A percentile compares a stretch with the other conserved stretches of the same genome.
Evolutionary conservation across 306 rosid genomes (phyloP).

Genomic region (Calophaca sinica): DNA sequence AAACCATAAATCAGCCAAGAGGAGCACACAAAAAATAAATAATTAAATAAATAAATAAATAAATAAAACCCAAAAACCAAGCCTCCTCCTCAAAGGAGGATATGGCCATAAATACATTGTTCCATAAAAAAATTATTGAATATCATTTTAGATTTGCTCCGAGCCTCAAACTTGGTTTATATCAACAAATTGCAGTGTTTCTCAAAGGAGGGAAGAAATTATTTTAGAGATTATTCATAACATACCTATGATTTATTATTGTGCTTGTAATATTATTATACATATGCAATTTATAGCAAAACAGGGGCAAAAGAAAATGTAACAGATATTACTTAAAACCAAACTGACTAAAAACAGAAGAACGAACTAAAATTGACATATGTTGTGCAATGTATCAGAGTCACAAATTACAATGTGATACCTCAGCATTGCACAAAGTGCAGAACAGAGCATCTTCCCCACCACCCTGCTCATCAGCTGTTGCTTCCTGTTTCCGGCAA

Average conservation of each 20-base stretch:
- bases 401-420: conserved; percentile 49
- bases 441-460: conserved; percentile 95
- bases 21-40: too few relatives aligned
- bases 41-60: too few relatives aligned
- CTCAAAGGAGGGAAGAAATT: background rate
- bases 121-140: background rate
- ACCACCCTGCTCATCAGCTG: conserved; percentile 69
- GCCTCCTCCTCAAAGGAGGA: conserved; percentile 33
- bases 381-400: conserved; percentile 19
- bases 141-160: background rate
- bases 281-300: conserved; percentile 22
- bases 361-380: conserved; percentile 29
- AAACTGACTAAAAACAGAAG: conserved; percentile 28
- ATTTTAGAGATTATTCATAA: conserved; percentile 23
- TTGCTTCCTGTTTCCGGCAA: conserved; percentile 77
- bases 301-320: conserved; percentile 17
- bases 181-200: conserved; percentile 27
- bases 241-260: conserved; percentile 8
- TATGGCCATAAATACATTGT: conserved; percentile 6
- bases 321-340: conserved; percentile 3
- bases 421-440: conserved; percentile 98
- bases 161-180: background rate
- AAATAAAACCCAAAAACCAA: conserved; percentile 16
- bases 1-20: conserved; percentile 30
- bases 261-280: background rate